These are phyloP conservation scores for Tolypocladium capitatum DNA, from an alignment of 2,329 filamentous ascomycete species.

Conservation along the genomic window DNA sequence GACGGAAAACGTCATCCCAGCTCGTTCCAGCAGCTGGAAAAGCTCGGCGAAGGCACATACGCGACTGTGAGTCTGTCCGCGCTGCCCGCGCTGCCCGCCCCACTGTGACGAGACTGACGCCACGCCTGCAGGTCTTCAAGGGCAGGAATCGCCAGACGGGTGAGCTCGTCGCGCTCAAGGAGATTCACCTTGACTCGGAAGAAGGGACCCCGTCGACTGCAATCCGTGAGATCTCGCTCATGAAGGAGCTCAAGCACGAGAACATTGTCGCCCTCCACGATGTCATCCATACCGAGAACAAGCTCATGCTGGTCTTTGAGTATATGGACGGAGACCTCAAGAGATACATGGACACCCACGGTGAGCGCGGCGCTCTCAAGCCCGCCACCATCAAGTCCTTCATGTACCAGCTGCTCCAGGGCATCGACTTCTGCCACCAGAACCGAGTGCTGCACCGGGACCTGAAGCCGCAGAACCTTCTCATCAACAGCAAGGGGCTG, in stretches of 20 bases:
- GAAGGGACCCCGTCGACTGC: constrained; percentile 95
- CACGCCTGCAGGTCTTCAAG: constrained; percentile 70
- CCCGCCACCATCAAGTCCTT: constrained; percentile 92
- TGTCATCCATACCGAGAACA: constrained; percentile 99
- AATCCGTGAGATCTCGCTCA: constrained; percentile 94
- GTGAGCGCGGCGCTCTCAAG: constrained; percentile 80
- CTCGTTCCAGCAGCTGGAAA: constrained; percentile 98
- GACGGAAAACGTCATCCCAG: constrained; percentile 86
- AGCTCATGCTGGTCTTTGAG: constrained; percentile 98
- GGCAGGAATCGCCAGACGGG: constrained; percentile 94
- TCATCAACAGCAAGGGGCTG: constrained; percentile 84
- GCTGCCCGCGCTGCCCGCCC: background rate
- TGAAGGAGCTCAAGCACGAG: constrained; percentile 99
- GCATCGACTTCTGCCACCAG: constrained; percentile 96
- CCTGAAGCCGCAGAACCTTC: constrained; percentile 88
- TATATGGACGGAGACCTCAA: constrained; percentile 98
- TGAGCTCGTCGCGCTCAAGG: constrained; percentile 91
- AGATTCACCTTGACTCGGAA: constrained; percentile 97
- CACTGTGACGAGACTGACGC: constrained; percentile 5
- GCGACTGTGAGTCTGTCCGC: constrained; percentile 58
- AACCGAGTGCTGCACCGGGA: constrained; percentile 93
- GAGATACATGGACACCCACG: constrained; percentile 93
- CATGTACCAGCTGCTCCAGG: constrained; percentile 93
- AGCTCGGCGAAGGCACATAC: constrained; percentile 96
- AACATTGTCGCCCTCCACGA: constrained; percentile 96